Evolutionary conservation across 805 yeast species (phyloP).

Genomic region (Dipodascus albidus): DNA sequence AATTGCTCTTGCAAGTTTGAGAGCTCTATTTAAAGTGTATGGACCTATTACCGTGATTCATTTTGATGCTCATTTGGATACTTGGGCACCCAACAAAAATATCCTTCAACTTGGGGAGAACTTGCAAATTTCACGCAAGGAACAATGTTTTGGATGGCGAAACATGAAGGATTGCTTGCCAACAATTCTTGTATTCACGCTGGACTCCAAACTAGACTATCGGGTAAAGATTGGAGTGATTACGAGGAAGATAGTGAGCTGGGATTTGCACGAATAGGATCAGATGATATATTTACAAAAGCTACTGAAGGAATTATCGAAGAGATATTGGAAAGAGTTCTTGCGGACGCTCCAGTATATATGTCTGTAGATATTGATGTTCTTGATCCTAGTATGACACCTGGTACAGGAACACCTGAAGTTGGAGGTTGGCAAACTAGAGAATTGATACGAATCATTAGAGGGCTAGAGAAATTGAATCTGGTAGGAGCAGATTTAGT

Average conservation of each 20-base stretch:
- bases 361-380: conserved; percentile 58
- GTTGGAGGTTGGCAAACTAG: conserved; percentile 63
- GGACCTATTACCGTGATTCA: conserved; percentile 68
- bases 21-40: conserved; percentile 48
- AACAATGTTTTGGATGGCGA: conserved; percentile 76
- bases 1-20: conserved; percentile 56
- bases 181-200: conserved; percentile 55
- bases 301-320: conserved; percentile 51
- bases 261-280: conserved; percentile 56
- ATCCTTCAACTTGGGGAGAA: conserved; percentile 68
- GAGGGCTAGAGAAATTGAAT: conserved; percentile 47
- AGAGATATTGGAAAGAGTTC: conserved; percentile 43
- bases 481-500: conserved; percentile 69
- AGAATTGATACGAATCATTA: conserved; percentile 47
- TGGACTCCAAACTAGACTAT: conserved; percentile 63
- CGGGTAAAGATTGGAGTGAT: conserved; percentile 49
- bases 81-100: conserved; percentile 73
- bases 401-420: conserved; percentile 75
- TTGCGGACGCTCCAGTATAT: conserved; percentile 57
- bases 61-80: conserved; percentile 79
- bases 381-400: conserved; percentile 61
- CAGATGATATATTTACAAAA: conserved; percentile 62
- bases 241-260: conserved; percentile 55
- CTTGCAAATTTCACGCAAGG: conserved; percentile 70
- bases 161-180: conserved; percentile 50